phyloP scores from a whole-genome alignment of 2,329 filamentous ascomycete species.

The Xylariaceae sp. region DNA sequence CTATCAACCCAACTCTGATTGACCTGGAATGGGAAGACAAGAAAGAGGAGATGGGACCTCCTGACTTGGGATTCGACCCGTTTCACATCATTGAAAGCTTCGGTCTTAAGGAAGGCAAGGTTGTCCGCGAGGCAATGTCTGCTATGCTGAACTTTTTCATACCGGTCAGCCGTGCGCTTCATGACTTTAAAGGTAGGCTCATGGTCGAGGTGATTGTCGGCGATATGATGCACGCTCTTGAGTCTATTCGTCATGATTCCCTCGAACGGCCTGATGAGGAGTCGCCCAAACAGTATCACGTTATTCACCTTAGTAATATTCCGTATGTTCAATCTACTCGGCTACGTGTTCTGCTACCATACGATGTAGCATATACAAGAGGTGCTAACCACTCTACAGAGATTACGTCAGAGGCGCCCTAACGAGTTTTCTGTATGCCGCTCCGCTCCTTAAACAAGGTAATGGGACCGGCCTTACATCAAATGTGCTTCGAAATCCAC shows the following conservation, averaged over 20 bases:
- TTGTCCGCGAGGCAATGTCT: conserved; percentile 1
- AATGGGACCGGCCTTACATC: conserved; percentile 23
- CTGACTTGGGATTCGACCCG: conserved; percentile 5
- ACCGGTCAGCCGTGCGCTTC: background rate
- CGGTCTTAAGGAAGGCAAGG: background rate
- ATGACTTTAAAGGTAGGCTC: conserved; percentile 4
- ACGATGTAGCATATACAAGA: background rate
- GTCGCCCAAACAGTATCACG: conserved; percentile 28
- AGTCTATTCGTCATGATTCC: conserved; percentile 26
- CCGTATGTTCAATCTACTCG: conserved; percentile 21
- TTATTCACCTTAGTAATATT: conserved; percentile 32
- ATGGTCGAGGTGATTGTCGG: conserved; percentile 29
- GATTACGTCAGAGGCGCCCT: conserved; percentile 32
- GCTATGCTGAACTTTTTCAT: conserved; percentile 9
- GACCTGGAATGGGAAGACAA: conserved; percentile 12
- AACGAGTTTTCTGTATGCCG: conserved; percentile 22
- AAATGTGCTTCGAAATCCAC: conserved; percentile 28
- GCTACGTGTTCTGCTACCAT: background rate
- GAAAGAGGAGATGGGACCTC: background rate
- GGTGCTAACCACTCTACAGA: conserved; percentile 12
- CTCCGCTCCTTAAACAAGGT: conserved; percentile 25
- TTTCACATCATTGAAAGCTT: background rate
- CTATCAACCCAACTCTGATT: conserved; percentile 17
- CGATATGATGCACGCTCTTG: conserved; percentile 32
- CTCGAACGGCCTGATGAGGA: conserved; percentile 21